Percentiles rank a stretch among this genome's conserved stretches.
phyloP scores from a whole-genome alignment of 495 filamentous ascomycete genomes.

The Penicillium goetzii region DNA sequence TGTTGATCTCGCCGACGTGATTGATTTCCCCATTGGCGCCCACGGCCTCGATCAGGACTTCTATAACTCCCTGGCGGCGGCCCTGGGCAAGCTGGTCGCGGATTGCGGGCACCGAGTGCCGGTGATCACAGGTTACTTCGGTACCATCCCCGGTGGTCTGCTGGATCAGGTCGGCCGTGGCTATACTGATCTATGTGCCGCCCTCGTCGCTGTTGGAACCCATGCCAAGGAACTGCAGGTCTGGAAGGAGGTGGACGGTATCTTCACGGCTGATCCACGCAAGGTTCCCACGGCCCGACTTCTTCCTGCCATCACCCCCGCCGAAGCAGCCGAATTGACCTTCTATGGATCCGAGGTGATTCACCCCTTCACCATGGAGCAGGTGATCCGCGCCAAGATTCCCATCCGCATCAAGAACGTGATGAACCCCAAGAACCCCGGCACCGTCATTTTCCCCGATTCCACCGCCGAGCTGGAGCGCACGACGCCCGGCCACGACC shows the following conservation, averaged over 20 bases:
- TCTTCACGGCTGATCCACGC: slow-evolving; percentile 84
- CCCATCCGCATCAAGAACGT: slow-evolving; percentile 98
- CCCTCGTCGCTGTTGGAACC: slow-evolving; percentile 77
- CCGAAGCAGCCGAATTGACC: slow-evolving; percentile 87
- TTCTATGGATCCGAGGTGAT: slow-evolving; percentile 97
- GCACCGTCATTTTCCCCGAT: slow-evolving; percentile 78
- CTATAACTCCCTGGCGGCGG: slow-evolving; percentile 69
- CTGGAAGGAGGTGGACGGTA: slow-evolving; percentile 93
- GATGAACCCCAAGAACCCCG: slow-evolving; percentile 84
- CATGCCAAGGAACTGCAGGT: slow-evolving; percentile 82
- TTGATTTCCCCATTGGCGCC: slow-evolving; percentile 61
- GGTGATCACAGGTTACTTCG: slow-evolving; percentile 86
- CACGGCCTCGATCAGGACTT: slow-evolving; percentile 76
- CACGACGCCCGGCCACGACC: slow-evolving; percentile 50
- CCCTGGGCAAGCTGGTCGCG: slow-evolving; percentile 67
- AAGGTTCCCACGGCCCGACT: slow-evolving; percentile 86
- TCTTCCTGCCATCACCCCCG: slow-evolving; percentile 76
- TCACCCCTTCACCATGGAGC: slow-evolving; percentile 98
- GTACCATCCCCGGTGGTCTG: slow-evolving; percentile 78
- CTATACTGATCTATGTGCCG: slow-evolving; percentile 89
- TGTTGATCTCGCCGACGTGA: slow-evolving; percentile 78
- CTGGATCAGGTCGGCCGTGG: slow-evolving; percentile 81
- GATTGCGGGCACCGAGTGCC: slow-evolving; percentile 73
- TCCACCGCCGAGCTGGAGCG: slow-evolving; percentile 51
- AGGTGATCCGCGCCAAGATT: slow-evolving; percentile 90